These are phyloP conservation scores for Neurospora terricola DNA, from an alignment of 495 filamentous ascomycete species.

Conservation along the genomic window DNA sequence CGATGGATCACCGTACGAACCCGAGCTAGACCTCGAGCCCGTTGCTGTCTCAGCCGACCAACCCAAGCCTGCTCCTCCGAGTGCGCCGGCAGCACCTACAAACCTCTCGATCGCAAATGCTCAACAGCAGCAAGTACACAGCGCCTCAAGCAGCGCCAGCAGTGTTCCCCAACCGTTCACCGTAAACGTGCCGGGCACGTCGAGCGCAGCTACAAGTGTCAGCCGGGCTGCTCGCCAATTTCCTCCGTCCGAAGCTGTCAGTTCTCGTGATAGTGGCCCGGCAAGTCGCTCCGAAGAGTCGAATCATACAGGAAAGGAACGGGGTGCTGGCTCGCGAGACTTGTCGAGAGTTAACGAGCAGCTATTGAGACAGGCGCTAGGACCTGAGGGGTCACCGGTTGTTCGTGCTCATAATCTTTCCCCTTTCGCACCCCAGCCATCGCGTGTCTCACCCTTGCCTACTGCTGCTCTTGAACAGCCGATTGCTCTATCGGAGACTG, in stretches of 20 bases:
- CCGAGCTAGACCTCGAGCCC: slow-evolving; percentile 18
- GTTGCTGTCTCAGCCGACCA: not conserved
- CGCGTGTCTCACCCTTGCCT: slow-evolving; percentile 68
- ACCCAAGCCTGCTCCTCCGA: slow-evolving; percentile 3
- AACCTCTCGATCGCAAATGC: slow-evolving; percentile 1
- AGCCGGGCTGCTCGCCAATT: slow-evolving; percentile 4
- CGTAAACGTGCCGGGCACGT: slow-evolving; percentile 7
- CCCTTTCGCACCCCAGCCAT: slow-evolving; percentile 72
- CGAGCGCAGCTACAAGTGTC: slow-evolving; percentile 6
- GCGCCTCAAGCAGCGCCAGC: slow-evolving; percentile 3
- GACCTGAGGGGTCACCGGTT: slow-evolving; percentile 23
- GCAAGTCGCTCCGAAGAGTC: slow-evolving; percentile 33
- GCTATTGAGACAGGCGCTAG: slow-evolving; percentile 23
- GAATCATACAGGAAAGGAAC: slow-evolving; percentile 28
- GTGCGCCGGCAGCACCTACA: slow-evolving; percentile 3
- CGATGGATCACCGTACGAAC: slow-evolving; percentile 24
- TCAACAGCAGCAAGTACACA: slow-evolving; percentile 2
- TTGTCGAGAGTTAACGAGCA: slow-evolving; percentile 21
- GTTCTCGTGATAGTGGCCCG: slow-evolving; percentile 25
- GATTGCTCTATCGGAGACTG: slow-evolving; percentile 27
- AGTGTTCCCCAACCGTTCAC: slow-evolving; percentile 2
- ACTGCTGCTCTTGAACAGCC: slow-evolving; percentile 46
- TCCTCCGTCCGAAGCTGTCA: slow-evolving; percentile 11
- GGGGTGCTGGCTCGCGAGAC: slow-evolving; percentile 25
- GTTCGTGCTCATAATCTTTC: slow-evolving; percentile 44